Conservation (phyloP, 2,329 filamentous ascomycete genomes). For the Didymella sp. region DNA sequence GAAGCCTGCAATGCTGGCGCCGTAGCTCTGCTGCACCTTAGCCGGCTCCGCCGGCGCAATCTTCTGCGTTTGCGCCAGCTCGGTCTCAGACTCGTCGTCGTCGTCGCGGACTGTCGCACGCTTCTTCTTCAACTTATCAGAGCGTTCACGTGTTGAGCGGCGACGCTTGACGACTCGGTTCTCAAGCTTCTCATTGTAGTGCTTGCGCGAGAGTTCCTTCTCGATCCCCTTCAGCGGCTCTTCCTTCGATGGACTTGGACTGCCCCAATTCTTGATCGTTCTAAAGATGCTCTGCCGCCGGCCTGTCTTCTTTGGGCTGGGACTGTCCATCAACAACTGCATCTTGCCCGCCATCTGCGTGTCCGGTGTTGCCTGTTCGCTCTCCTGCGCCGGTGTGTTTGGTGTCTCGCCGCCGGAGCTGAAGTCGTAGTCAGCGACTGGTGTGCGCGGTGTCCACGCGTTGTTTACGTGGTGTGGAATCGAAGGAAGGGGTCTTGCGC, state of each 20-base stretch:
- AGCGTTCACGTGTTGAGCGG: conserved; percentile 21
- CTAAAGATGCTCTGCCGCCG: conserved; percentile 43
- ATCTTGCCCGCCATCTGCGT: conserved; percentile 41
- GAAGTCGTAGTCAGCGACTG: conserved; percentile 50
- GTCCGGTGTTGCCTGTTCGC: conserved; percentile 53
- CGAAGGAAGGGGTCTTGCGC: conserved; percentile 50
- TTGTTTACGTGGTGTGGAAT: conserved; percentile 45
- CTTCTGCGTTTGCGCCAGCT: conserved; percentile 12
- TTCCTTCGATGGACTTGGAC: conserved; percentile 51
- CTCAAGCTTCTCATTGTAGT: conserved; percentile 49
- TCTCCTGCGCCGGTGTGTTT: conserved; percentile 54
- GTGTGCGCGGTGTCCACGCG: conserved; percentile 46
- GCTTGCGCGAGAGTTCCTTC: conserved; percentile 42
- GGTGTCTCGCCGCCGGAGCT: conserved; percentile 60
- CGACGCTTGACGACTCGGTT: conserved; percentile 49
- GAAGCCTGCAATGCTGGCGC: conserved; percentile 54
- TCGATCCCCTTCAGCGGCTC: conserved; percentile 39
- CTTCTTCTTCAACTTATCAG: conserved; percentile 35
- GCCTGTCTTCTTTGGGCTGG: conserved; percentile 44
- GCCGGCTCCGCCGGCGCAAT: conserved; percentile 3
- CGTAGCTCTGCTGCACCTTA: conserved; percentile 31
- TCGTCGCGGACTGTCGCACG: conserved; percentile 23
- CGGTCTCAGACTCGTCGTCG: conserved; percentile 40
- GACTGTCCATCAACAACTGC: conserved; percentile 35
- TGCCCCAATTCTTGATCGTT: conserved; percentile 30